These are phyloP conservation scores for Saccharomycopsis sp. DNA, from an alignment of 805 yeast genomes.

Conservation along the genomic window DNA sequence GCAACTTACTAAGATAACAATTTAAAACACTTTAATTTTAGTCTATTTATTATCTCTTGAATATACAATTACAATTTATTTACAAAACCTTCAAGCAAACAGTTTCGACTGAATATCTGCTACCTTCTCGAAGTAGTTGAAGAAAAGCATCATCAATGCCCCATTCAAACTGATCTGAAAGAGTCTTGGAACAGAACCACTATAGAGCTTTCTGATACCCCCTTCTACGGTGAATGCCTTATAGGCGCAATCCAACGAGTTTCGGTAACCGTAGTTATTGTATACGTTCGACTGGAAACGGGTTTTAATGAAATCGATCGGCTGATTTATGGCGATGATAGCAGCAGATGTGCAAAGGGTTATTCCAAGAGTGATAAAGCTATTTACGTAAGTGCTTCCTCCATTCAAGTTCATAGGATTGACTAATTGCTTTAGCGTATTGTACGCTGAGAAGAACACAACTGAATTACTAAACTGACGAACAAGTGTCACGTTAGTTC, in stretches of 20 bases:
- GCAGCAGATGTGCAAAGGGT: constrained; percentile 65
- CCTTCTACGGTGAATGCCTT: constrained; percentile 40
- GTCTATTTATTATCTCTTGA: no score
- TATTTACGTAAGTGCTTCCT: neutral
- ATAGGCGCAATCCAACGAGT: constrained; percentile 51
- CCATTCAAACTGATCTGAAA: constrained; percentile 67
- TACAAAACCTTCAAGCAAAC: neutral
- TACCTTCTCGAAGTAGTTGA: constrained; percentile 16
- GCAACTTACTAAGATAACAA: constrained; percentile 21
- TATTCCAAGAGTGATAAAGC: constrained; percentile 22
- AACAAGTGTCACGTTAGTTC: constrained; percentile 71
- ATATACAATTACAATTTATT: no score
- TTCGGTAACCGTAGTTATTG: constrained; percentile 44
- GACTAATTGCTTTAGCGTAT: constrained; percentile 63
- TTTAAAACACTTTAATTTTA: neutral
- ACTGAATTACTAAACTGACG: constrained; percentile 77
- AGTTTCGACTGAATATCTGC: neutral
- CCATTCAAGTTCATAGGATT: constrained; percentile 40
- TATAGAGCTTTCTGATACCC: constrained; percentile 43
- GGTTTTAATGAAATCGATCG: constrained; percentile 81
- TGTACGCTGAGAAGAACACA: constrained; percentile 79
- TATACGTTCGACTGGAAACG: constrained; percentile 59
- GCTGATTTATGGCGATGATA: constrained; percentile 77
- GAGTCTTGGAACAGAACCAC: constrained; percentile 61
- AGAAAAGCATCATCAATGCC: constrained; percentile 19